Percentiles rank a stretch among this genome's conserved stretches.
Evolutionary conservation across 1,139 yeast species (phyloP).

Genomic region (Diutina ranongensis): DNA sequence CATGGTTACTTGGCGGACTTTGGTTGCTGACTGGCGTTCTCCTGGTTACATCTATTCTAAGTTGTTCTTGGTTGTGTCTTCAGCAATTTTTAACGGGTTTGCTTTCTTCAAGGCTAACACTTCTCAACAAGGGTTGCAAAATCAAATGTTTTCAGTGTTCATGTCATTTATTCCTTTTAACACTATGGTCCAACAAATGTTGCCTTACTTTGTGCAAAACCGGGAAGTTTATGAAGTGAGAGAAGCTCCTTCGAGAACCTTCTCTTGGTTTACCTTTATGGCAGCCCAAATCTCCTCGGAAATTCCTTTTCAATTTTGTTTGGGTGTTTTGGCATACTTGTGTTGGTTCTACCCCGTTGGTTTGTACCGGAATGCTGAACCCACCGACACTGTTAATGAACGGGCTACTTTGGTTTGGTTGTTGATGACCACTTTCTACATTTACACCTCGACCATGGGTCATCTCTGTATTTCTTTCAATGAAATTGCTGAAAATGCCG

Average conservation of each 20-base stretch:
- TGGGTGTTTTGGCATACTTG: slow-evolving; percentile 57
- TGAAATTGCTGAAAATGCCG: slow-evolving; percentile 30
- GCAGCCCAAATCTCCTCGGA: slow-evolving; percentile 4
- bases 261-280: slow-evolving; percentile 6
- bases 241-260: slow-evolving; percentile 4
- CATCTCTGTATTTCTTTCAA: slow-evolving; percentile 27
- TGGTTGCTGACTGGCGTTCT: slow-evolving; percentile 13
- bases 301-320: slow-evolving; percentile 18
- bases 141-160: slow-evolving; percentile 9
- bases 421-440: slow-evolving; percentile 32
- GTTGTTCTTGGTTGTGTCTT: slow-evolving; percentile 11
- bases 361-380: slow-evolving; percentile 42
- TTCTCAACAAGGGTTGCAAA: slow-evolving; percentile 13
- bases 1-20: slow-evolving; percentile 11
- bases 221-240: slow-evolving; percentile 5
- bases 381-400: slow-evolving; percentile 8
- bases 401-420: slow-evolving; percentile 14
- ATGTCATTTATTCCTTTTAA: slow-evolving; percentile 6
- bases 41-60: slow-evolving; percentile 14
- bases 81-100: slow-evolving; percentile 14
- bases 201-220: slow-evolving; percentile 6
- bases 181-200: slow-evolving; percentile 6
- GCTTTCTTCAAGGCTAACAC: slow-evolving; percentile 13
- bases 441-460: slow-evolving; percentile 32
- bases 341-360: slow-evolving; percentile 83